These are phyloP conservation scores for Luzula sylvatica DNA, from an alignment of 176 grass and related monocot genomes.

Conservation along the genomic window DNA sequence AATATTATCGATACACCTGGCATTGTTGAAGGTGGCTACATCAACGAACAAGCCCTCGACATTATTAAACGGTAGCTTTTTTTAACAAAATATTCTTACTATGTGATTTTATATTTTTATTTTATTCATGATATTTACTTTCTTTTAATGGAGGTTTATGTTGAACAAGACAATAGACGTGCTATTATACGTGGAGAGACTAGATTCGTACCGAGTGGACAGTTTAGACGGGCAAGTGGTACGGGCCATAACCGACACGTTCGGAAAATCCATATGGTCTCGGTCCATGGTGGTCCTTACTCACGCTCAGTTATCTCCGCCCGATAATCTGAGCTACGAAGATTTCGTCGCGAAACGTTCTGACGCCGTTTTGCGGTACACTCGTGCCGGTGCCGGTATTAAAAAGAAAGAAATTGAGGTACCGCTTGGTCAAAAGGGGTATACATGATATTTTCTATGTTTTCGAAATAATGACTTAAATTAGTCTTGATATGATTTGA, in stretches of 20 bases:
- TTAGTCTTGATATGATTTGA: background rate
- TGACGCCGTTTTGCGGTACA: slow-evolving; percentile 54
- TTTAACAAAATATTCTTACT: background rate
- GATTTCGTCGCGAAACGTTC: slow-evolving; percentile 79
- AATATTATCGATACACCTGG: slow-evolving; percentile 94
- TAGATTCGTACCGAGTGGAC: slow-evolving; percentile 92
- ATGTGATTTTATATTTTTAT: background rate
- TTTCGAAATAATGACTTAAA: background rate
- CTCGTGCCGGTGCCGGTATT: slow-evolving; percentile 44
- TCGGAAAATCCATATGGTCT: slow-evolving; percentile 82
- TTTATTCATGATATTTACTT: background rate
- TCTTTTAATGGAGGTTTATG: slow-evolving; percentile 53
- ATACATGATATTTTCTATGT: too few relatives aligned
- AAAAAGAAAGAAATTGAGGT: slow-evolving; percentile 64
- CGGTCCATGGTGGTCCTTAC: slow-evolving; percentile 77
- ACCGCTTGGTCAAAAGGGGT: too few relatives aligned
- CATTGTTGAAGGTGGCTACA: slow-evolving; percentile 91
- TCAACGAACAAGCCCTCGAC: slow-evolving; percentile 87
- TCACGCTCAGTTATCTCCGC: slow-evolving; percentile 81
- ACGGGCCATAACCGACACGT: slow-evolving; percentile 61
- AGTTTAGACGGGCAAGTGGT: slow-evolving; percentile 70
- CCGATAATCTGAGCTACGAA: slow-evolving; percentile 82
- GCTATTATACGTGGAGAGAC: slow-evolving; percentile 80
- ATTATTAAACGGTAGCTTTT: slow-evolving; percentile 99
- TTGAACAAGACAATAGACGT: slow-evolving; percentile 93